Conservation (phyloP, 2,329 filamentous ascomycete species). For the Rhynchosporium agropyri region DNA sequence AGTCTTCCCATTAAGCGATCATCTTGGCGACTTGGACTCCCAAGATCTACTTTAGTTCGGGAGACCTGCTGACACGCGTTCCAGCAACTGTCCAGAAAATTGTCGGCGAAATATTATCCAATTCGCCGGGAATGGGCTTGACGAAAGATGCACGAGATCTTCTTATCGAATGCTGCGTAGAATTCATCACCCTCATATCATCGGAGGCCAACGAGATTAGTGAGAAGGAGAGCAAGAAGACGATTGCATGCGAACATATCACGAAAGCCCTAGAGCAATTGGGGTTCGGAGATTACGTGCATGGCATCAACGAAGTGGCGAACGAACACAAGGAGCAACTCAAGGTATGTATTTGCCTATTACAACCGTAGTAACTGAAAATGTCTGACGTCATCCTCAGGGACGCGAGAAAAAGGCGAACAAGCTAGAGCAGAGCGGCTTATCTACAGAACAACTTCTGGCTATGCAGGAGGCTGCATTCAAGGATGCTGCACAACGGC, state of each 20-base stretch:
- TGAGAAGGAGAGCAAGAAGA: conserved; percentile 99
- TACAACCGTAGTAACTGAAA: background rate
- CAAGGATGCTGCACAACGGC: conserved; percentile 60
- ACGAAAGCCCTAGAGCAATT: conserved; percentile 91
- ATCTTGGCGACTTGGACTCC: background rate
- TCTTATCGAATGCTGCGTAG: conserved; percentile 97
- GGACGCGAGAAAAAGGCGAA: conserved; percentile 95
- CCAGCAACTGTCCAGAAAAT: conserved; percentile 77
- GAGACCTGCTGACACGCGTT: conserved; percentile 15
- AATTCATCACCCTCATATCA: conserved; percentile 98
- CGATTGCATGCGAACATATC: conserved; percentile 96
- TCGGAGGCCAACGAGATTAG: conserved; percentile 98
- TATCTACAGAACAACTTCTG: conserved; percentile 88
- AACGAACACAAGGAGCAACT: conserved; percentile 90
- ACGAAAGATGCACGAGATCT: conserved; percentile 94
- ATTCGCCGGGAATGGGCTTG: conserved; percentile 78
- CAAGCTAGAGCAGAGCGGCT: conserved; percentile 92
- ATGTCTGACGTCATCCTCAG: conserved; percentile 48
- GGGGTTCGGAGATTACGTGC: conserved; percentile 90
- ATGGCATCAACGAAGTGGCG: conserved; percentile 82
- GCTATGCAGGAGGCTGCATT: conserved; percentile 91
- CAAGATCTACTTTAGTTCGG: background rate
- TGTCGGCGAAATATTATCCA: conserved; percentile 87
- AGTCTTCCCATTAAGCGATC: background rate
- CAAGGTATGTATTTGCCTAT: conserved; percentile 62